Base-by-base conservation (phyloP, 2,329 filamentous ascomycete genomes). In the Scortechinia acanthostroma region DNA sequence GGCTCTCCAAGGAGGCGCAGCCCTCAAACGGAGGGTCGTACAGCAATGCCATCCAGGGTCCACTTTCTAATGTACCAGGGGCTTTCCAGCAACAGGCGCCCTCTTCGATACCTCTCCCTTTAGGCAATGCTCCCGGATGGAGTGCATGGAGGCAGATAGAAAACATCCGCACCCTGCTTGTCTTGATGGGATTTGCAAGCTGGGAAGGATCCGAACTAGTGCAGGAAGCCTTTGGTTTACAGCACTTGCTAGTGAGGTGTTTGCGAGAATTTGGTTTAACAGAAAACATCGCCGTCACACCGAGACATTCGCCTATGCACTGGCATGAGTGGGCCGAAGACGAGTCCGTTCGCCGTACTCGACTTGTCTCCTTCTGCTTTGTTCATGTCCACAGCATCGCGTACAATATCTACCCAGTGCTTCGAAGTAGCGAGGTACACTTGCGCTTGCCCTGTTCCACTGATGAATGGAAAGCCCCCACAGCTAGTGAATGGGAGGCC, bases 321-420 rank as follows among this genome's bases (percentile, higher is more conserved):
- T 65, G 62, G 62, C 45, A 53, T 1, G 47, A 49, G 0, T 66
- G 63, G 63, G 50, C 57, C 0, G 51, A 46, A 2, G 52, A 57
- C 21, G 63, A 66, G 43, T 63, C 61, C 0, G 23, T 46, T 2
- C 55, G 63, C 2, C 53, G 63, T 4, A 52, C 63, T 0, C 65
- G 65, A 40, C 53, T 66, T 2, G 63, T 64, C 3, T 59, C 61
- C 0, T 66, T 66, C 22, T 61, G 60, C 0, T 66, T 66, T 43
- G 52, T 64, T 3, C 61, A 66, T 42, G 64, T 57, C 0, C 61
- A 66, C 46, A 64, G 58, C 43, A 58, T 66, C 4, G 63, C 63
- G 2, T 66, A 66, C 47, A 60, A 66, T 19, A 54, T 62, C 2
- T 64, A 63, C 22, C 63, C 63, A 0, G 56, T 58, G 0, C 50